Percentiles rank a stretch among this genome's conserved stretches.
phyloP scores from a whole-genome alignment of 2,329 filamentous ascomycete species.

The Gaeumannomyces sp. region DNA sequence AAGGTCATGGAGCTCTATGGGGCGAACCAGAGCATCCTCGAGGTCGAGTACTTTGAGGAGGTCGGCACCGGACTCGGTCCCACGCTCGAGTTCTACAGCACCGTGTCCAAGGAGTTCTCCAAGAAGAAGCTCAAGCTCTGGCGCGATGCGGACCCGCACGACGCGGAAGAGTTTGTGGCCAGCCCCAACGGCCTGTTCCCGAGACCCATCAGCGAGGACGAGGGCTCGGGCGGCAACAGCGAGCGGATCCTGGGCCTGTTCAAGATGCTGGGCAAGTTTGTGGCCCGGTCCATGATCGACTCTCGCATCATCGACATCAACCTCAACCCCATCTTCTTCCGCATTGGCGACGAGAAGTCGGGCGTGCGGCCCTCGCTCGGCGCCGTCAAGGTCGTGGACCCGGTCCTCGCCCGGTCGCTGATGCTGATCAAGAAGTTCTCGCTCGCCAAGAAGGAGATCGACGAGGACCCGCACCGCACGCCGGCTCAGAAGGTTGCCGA shows the following conservation, averaged over 20 bases:
- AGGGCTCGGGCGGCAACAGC: slow-evolving; percentile 68
- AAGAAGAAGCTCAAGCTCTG: slow-evolving; percentile 97
- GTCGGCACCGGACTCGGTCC: slow-evolving; percentile 94
- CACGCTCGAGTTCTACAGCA: slow-evolving; percentile 96
- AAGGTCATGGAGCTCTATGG: slow-evolving; percentile 99
- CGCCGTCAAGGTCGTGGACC: slow-evolving; percentile 83
- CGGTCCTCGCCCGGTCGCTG: slow-evolving; percentile 77
- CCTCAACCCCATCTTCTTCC: slow-evolving; percentile 97
- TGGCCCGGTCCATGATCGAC: slow-evolving; percentile 96
- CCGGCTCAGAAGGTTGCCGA: slow-evolving; percentile 65
- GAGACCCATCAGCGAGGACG: slow-evolving; percentile 76
- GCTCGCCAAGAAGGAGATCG: slow-evolving; percentile 71
- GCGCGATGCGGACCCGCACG: slow-evolving; percentile 78
- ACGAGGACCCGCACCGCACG: slow-evolving; percentile 61
- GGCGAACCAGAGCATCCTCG: slow-evolving; percentile 88
- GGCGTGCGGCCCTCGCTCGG: slow-evolving; percentile 76
- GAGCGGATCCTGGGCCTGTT: slow-evolving; percentile 84
- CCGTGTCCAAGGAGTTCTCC: slow-evolving; percentile 92
- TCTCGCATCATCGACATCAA: slow-evolving; percentile 96
- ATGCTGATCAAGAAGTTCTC: slow-evolving; percentile 84
- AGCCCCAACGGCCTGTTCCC: slow-evolving; percentile 84
- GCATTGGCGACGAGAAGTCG: slow-evolving; percentile 67
- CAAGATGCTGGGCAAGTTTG: slow-evolving; percentile 92
- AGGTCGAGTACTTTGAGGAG: slow-evolving; percentile 98
- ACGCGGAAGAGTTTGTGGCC: slow-evolving; percentile 74